Evolutionary conservation across 306 rosid species (phyloP), one percentile per base, ranked within the genome.

Genomic region (Begonia loranthoides): DNA sequence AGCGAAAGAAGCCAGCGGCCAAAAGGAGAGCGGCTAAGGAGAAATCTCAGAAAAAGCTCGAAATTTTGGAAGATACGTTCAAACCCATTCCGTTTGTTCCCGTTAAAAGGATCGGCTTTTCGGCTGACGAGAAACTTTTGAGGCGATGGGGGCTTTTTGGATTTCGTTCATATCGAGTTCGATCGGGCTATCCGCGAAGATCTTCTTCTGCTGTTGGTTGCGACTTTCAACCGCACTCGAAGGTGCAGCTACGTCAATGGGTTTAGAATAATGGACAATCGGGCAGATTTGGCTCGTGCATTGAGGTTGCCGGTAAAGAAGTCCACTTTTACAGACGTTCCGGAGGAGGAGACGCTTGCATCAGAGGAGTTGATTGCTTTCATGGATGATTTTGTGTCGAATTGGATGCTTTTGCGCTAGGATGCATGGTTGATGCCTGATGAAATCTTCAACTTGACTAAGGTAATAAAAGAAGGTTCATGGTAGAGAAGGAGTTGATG

Each of bases 341-440:
- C 43, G 43, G 69, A 11, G 0, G 47, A 47, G 49, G 77, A 67
- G 64, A 22, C 10, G 10, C 8, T 5, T 5, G 43, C 43, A 39
- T 51, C 59, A 19, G 76, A 63, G 41, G 88, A 82, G n/a, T 65
- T 79, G 6, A 55, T 63, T 4, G 76, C 56, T 33, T 89, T 89
- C 15, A 24, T 85, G 44, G 66, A 69, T 70, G 83, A 78, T 4
- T 57, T 89, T 36, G 81, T 78, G 19, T 76, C 75, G 1, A 77
- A 64, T 64, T 85, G 95, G 97, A 60, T 89, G 67, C 81, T 89
- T 49, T 68, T 89, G 63, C 94, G 82, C 45, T 90, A 76, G 64
- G 97, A 85, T 47, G 55, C 67, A 2, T 79, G 69, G 68, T 76
- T 89, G 52, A 68, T 76, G 83, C 60, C 87, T 0, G n/a, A 10